These are phyloP conservation scores for Botrytis cinerea DNA, from an alignment of 2,329 filamentous ascomycete species.

Conservation along the genomic window DNA sequence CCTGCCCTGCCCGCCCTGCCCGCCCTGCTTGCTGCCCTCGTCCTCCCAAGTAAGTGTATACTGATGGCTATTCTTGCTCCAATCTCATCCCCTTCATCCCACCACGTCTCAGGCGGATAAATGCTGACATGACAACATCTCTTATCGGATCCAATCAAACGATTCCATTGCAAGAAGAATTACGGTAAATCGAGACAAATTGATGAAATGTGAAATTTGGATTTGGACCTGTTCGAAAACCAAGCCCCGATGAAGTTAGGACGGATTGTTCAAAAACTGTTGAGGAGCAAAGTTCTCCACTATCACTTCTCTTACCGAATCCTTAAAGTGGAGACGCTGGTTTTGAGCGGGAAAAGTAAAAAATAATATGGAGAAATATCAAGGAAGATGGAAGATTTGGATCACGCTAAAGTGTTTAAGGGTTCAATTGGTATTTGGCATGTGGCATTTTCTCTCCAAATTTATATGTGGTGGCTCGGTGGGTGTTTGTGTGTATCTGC, in stretches of 20 bases:
- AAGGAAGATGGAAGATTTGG: not conserved
- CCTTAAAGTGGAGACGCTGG: not conserved
- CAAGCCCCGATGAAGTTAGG: not conserved
- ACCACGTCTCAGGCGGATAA: not conserved
- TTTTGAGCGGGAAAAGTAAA: not conserved
- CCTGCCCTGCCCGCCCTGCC: too few species aligned
- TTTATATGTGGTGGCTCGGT: not conserved
- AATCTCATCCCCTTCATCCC: not conserved
- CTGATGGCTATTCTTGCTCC: not conserved
- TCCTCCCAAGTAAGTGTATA: not conserved
- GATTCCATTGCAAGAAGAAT: not conserved
- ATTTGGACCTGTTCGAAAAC: not conserved
- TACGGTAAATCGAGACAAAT: not conserved
- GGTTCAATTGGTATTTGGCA: not conserved
- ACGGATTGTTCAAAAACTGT: not conserved
- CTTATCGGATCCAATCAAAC: constrained; percentile 1
- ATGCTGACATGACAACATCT: constrained; percentile 3
- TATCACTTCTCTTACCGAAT: not conserved
- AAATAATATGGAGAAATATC: not conserved
- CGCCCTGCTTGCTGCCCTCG: too few species aligned
- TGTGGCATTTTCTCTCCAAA: not conserved
- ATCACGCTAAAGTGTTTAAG: not conserved
- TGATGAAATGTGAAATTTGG: not conserved
- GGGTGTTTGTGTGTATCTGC: not conserved
- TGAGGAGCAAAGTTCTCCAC: constrained; percentile 7